Conservation (phyloP, 2,329 filamentous ascomycete species). For the Sporothrix humicola region DNA sequence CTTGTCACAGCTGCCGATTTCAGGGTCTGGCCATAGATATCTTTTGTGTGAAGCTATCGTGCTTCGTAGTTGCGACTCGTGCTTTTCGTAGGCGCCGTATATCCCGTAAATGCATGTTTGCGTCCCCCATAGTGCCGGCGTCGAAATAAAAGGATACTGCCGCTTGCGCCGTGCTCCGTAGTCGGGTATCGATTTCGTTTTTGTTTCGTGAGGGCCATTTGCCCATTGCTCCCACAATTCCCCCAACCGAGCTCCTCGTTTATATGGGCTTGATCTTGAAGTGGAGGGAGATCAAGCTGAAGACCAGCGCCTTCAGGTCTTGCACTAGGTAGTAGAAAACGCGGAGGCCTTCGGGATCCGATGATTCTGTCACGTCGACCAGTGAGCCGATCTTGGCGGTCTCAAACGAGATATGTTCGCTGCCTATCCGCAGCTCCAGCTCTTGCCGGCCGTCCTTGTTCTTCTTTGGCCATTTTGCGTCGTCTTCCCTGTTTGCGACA, state of each 20-base stretch:
- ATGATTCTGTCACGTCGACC: conserved; percentile 94
- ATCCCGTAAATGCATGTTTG: not conserved
- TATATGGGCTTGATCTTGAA: conserved; percentile 91
- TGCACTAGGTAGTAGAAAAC: conserved; percentile 99
- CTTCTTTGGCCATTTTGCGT: conserved; percentile 98
- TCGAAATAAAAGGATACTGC: not conserved
- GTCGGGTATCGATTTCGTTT: conserved; percentile 31
- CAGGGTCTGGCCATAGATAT: not conserved
- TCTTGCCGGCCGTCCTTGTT: conserved; percentile 99
- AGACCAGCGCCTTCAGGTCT: conserved; percentile 94
- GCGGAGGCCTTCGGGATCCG: conserved; percentile 91
- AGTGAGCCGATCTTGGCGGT: conserved; percentile 98
- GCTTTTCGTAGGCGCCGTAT: not conserved
- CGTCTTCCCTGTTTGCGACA: conserved; percentile 77
- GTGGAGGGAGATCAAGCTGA: conserved; percentile 93
- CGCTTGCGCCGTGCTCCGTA: not conserved
- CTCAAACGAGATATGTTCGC: conserved; percentile 98
- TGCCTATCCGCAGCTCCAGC: conserved; percentile 89
- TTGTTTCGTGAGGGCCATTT: not conserved
- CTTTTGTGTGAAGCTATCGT: not conserved
- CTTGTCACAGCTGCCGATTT: not conserved
- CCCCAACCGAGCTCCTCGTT: not conserved
- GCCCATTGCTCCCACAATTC: not conserved
- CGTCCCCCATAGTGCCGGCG: too few species aligned
- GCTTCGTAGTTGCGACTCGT: too few species aligned